Conservation (phyloP, 2,329 filamentous ascomycete genomes). For the Pseudogymnoascus sp. region DNA sequence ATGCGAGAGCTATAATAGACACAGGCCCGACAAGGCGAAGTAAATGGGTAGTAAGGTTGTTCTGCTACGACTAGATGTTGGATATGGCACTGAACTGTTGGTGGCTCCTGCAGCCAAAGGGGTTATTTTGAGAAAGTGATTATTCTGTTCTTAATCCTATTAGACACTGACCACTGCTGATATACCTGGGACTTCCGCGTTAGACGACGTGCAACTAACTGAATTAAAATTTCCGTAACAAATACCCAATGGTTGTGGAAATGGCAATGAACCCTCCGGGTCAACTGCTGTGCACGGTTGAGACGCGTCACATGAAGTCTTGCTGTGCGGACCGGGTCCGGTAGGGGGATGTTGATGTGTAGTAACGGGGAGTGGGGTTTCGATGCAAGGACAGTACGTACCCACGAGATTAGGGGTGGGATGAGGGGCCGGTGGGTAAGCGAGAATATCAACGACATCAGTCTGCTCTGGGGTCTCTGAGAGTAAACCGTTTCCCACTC, state of each 20-base stretch:
- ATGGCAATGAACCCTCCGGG: background rate
- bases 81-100: background rate
- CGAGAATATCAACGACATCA: background rate
- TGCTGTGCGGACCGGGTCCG: background rate
- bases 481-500: background rate
- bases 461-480: background rate
- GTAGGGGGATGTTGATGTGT: background rate
- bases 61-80: background rate
- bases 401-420: background rate
- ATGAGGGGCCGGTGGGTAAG: background rate
- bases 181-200: background rate
- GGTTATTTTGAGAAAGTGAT: background rate
- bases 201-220: background rate
- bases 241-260: background rate
- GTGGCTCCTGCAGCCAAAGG: background rate
- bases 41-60: background rate
- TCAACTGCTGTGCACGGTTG: background rate
- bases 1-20: background rate
- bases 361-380: background rate
- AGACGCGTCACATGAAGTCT: background rate
- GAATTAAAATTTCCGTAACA: background rate
- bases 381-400: background rate
- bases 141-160: background rate
- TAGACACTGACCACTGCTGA: background rate
- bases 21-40: background rate